A percentile compares a stretch with the other conserved stretches of the same genome.
These are phyloP conservation scores for Talaromyces rugulosus DNA, from an alignment of 2,329 filamentous ascomycete species.

Conservation along the genomic window DNA sequence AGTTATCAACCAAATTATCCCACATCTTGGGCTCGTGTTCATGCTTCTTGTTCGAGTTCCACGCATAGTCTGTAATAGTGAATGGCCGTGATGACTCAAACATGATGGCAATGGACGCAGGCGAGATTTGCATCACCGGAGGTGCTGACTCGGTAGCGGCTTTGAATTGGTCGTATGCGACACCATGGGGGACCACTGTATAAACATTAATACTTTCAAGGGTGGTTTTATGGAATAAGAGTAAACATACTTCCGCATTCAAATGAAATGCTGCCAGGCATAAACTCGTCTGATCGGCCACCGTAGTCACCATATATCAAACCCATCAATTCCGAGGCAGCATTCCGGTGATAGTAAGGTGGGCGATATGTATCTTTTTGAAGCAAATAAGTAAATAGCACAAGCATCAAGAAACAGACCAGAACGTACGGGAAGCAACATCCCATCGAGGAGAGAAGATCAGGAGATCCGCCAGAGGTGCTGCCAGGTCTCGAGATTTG, in stretches of 20 bases:
- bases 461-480: slow-evolving; percentile 34
- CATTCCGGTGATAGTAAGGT: slow-evolving; percentile 42
- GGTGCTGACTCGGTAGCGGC: slow-evolving; percentile 23
- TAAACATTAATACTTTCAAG: not conserved
- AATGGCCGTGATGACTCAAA: slow-evolving; percentile 32
- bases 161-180: slow-evolving; percentile 33
- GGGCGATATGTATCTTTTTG: slow-evolving; percentile 35
- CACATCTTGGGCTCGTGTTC: slow-evolving; percentile 51
- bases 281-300: slow-evolving; percentile 31
- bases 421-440: slow-evolving; percentile 30
- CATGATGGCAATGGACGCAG: slow-evolving; percentile 32
- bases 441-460: slow-evolving; percentile 40
- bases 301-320: slow-evolving; percentile 32
- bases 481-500: slow-evolving; percentile 31
- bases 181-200: slow-evolving; percentile 33
- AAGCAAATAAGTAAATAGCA: not conserved
- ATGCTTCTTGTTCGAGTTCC: slow-evolving; percentile 36
- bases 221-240: not conserved
- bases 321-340: slow-evolving; percentile 36
- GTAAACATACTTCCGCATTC: slow-evolving; percentile 29
- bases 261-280: slow-evolving; percentile 31
- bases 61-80: slow-evolving; percentile 33
- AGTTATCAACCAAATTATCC: slow-evolving; percentile 53
- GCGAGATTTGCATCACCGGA: slow-evolving; percentile 27
- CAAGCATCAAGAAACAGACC: not conserved